A percentile compares a stretch with the other conserved stretches of the same genome.
Conservation (phyloP, 1,139 yeast genomes). For the Entelexis sorbosivorans region DNA sequence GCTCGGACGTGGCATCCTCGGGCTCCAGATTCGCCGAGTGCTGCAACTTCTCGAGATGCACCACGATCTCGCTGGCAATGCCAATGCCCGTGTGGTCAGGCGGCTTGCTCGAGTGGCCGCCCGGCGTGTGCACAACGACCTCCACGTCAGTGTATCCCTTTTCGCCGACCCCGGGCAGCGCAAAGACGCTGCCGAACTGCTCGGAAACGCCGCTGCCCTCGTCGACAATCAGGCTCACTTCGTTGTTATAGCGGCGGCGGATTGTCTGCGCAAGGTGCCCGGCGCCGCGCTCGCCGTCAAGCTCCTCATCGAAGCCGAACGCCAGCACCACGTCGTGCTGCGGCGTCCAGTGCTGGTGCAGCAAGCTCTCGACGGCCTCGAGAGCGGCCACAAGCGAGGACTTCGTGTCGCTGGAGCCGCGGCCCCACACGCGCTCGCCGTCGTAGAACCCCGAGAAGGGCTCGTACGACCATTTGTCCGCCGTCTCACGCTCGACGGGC, state of each 20-base stretch:
- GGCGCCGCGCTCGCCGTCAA: conserved; percentile 42
- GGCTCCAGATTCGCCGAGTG: conserved; percentile 19
- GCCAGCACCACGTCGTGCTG: conserved; percentile 46
- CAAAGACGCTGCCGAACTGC: conserved; percentile 40
- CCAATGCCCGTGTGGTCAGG: conserved; percentile 67
- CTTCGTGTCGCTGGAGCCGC: conserved; percentile 60
- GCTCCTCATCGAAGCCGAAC: conserved; percentile 66
- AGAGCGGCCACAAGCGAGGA: conserved; percentile 45
- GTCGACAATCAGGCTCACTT: conserved; percentile 40
- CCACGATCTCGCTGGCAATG: conserved; percentile 44
- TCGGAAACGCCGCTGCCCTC: conserved; percentile 38
- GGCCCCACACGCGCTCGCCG: conserved; percentile 46
- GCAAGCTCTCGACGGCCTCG: conserved; percentile 46
- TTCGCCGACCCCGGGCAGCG: conserved; percentile 54
- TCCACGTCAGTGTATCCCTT: conserved; percentile 52
- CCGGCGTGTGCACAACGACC: conserved; percentile 46
- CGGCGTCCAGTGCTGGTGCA: conserved; percentile 41
- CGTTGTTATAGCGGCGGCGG: conserved; percentile 46
- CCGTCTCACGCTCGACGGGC: conserved; percentile 55
- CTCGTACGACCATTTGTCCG: conserved; percentile 51
- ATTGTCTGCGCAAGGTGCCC: conserved; percentile 36
- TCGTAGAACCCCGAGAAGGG: conserved; percentile 64
- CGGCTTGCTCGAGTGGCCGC: conserved; percentile 66
- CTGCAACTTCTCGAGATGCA: conserved; percentile 23
- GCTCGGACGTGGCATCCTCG: conserved; percentile 29